Evolutionary conservation across 257 asterid species (phyloP), one percentile per base, ranked within the genome.

Genomic region (Solanum habrochaites): DNA sequence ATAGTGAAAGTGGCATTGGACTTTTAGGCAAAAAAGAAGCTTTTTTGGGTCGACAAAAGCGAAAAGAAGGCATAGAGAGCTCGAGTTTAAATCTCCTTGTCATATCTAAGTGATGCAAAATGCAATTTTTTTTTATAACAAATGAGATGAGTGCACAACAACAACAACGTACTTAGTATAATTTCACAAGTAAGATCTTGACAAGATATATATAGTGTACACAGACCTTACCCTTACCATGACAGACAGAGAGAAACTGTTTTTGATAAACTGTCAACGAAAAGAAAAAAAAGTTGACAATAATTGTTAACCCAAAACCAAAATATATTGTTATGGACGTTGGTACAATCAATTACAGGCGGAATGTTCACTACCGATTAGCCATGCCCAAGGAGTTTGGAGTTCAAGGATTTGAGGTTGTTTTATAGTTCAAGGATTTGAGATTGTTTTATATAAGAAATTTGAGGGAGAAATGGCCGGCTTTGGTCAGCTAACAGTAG

Each of bases 1-100:
- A 86, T 42, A 21, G 49, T 80, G 84, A 56, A 83, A 71, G 23
- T 35, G 91, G 89, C 27, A 86, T 18, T 62, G 94, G 92, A 88
- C 40, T 75, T 52, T 85, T 86, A 43, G 93, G 90, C 90, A 71
- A 31, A 25, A 84, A 70, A 45, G 90, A 67, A 49, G 87, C 27
- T 6, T 86, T 72, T 39, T 75, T 91, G 67, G 92, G 86, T 35
- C 91, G 88, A 73, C 93, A 91, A 27, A 91, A 31, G 21, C 89
- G 90, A 42, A 91, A 70, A 62, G 91, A 90, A 83, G 88, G 47
- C 58, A 90, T 86, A 58, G 86, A 73, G 2, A 91, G 29, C 74
- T 82, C 78, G 58, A 91, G 87, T 52, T 90, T 91, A 88, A 89
- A 88, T 56, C 88, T 88, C 67, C 87, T 91, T 14, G 85, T 47